A percentile compares a stretch with the other conserved stretches of the same genome.
Conservation (phyloP, 2,329 filamentous ascomycete species). For the Pseudogymnoascus sp. region DNA sequence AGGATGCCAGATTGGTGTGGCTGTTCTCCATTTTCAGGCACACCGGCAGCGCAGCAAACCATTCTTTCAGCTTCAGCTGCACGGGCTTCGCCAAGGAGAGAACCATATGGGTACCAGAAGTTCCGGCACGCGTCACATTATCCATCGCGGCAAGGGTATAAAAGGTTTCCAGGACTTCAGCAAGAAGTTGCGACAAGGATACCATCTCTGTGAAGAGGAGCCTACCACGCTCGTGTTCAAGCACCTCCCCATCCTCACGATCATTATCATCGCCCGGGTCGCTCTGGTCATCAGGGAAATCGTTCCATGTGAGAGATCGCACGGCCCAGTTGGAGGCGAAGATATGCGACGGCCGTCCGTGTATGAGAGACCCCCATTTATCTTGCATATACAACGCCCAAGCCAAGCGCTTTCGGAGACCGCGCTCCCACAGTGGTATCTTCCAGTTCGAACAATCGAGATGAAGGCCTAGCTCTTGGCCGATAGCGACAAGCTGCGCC, state of each 20-base stretch:
- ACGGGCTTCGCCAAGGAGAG: slow-evolving; percentile 71
- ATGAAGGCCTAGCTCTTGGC: slow-evolving; percentile 80
- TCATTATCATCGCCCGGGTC: slow-evolving; percentile 54
- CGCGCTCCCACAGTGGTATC: slow-evolving; percentile 80
- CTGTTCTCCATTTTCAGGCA: slow-evolving; percentile 54
- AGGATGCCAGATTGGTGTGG: slow-evolving; percentile 29
- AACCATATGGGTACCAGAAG: slow-evolving; percentile 63
- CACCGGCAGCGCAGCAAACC: slow-evolving; percentile 60
- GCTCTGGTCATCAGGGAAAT: slow-evolving; percentile 66
- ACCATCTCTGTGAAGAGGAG: slow-evolving; percentile 69
- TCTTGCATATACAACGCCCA: slow-evolving; percentile 95
- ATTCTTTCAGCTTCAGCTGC: slow-evolving; percentile 73
- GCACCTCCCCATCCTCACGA: slow-evolving; percentile 31
- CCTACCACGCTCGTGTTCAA: slow-evolving; percentile 57
- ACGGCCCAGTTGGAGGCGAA: slow-evolving; percentile 69
- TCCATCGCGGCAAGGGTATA: slow-evolving; percentile 72
- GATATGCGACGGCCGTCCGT: slow-evolving; percentile 75
- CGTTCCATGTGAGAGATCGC: slow-evolving; percentile 49
- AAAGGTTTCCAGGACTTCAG: slow-evolving; percentile 74
- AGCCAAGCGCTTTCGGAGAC: slow-evolving; percentile 72
- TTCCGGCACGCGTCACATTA: slow-evolving; percentile 55
- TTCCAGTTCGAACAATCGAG: slow-evolving; percentile 82
- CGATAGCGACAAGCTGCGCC: slow-evolving; percentile 77
- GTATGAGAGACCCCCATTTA: slow-evolving; percentile 80
- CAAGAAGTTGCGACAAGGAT: slow-evolving; percentile 62